phyloP scores from a whole-genome alignment of 352 stramenopile species.

The Phytophthora ramorum region DNA sequence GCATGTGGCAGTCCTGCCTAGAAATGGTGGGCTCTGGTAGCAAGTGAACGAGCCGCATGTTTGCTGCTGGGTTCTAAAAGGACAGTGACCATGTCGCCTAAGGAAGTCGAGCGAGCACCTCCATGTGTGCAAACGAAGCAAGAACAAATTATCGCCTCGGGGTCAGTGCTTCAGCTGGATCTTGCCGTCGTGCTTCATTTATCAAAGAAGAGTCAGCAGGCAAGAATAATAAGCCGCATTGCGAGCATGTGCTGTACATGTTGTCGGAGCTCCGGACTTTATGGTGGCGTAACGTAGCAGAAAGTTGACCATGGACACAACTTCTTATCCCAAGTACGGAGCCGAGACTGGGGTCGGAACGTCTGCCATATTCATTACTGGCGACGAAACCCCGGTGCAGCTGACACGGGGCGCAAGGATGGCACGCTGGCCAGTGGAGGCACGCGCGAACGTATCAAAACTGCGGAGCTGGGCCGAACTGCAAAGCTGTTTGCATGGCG shows the following conservation, averaged over 20 bases:
- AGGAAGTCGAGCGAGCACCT: slow-evolving; percentile 1
- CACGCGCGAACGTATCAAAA: neutral
- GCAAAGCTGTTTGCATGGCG: neutral
- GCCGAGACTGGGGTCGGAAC: slow-evolving; percentile 3
- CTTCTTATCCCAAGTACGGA: slow-evolving; percentile 21
- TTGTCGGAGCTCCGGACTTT: slow-evolving; percentile 13
- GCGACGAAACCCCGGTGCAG: neutral
- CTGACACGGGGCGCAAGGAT: neutral
- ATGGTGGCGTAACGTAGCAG: neutral
- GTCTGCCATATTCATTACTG: neutral
- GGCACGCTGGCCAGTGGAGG: slow-evolving; percentile 5
- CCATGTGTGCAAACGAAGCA: slow-evolving; percentile 26
- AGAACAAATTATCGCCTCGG: slow-evolving; percentile 34
- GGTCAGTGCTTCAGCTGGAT: slow-evolving; percentile 27
- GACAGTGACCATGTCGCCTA: slow-evolving; percentile 12
- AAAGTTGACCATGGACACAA: neutral
- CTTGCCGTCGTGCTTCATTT: slow-evolving; percentile 16
- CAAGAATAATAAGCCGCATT: slow-evolving; percentile 33
- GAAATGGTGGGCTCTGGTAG: slow-evolving; percentile 40
- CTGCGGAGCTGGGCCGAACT: slow-evolving; percentile 1
- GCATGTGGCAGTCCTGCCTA: slow-evolving; percentile 40
- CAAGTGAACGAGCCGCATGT: slow-evolving; percentile 42
- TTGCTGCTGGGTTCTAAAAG: slow-evolving; percentile 20
- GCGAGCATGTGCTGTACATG: neutral
- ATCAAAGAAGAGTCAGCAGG: slow-evolving; percentile 27